Evolutionary conservation across 345 rosid genomes (phyloP).

Genomic region (Pistacia atlantica): DNA sequence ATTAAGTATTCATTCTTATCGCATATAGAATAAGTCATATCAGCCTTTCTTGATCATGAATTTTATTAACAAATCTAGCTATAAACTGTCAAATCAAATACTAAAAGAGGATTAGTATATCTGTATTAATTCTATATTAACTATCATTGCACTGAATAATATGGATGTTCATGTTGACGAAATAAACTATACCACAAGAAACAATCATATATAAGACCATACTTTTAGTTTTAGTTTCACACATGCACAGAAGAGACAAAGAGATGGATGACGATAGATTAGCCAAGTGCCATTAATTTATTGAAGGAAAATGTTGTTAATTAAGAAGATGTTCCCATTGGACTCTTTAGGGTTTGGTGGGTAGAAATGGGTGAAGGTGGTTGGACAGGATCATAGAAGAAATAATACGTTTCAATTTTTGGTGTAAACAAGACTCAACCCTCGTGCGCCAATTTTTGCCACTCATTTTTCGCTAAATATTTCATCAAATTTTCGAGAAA

Average conservation of each 20-base stretch:
- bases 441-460: slow-evolving; percentile 38
- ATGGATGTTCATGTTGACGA: background rate
- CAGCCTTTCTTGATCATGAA: too few species aligned
- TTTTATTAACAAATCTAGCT: background rate
- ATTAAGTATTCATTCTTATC: too few species aligned
- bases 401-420: slow-evolving; percentile 24
- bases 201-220: background rate
- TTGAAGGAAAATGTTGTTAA: slow-evolving; percentile 15
- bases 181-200: background rate
- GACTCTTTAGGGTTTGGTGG: slow-evolving; percentile 59
- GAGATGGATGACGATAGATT: slow-evolving; percentile 18
- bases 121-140: background rate
- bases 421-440: slow-evolving; percentile 55
- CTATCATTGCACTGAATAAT: background rate
- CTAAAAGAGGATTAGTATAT: background rate
- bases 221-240: background rate
- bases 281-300: slow-evolving; percentile 22
- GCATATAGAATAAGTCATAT: too few species aligned
- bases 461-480: background rate
- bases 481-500: background rate
- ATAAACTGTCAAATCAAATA: slow-evolving; percentile 9
- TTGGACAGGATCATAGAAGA: slow-evolving; percentile 54
- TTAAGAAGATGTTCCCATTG: slow-evolving; percentile 39
- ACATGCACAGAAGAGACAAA: background rate
- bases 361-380: slow-evolving; percentile 98